Evolutionary conservation across 2,329 filamentous ascomycete genomes (phyloP).

Genomic region (Moelleriella libera): DNA sequence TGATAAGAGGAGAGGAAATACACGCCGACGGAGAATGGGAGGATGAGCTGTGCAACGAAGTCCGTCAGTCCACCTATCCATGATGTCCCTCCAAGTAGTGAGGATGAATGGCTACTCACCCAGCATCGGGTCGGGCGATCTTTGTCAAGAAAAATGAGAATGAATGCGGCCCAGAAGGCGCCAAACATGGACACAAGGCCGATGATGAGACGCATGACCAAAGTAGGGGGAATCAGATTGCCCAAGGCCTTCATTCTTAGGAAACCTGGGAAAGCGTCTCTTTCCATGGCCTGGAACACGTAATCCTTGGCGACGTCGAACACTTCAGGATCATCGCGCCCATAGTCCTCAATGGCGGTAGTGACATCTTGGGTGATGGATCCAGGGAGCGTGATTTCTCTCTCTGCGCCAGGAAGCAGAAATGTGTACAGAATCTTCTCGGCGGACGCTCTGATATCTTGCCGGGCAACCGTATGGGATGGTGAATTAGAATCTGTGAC

Average conservation of each 20-base stretch:
- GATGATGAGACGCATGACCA: slow-evolving; percentile 72
- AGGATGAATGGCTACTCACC: slow-evolving; percentile 40
- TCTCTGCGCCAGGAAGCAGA: slow-evolving; percentile 83
- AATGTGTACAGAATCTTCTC: slow-evolving; percentile 99
- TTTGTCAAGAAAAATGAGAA: slow-evolving; percentile 81
- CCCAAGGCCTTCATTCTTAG: slow-evolving; percentile 88
- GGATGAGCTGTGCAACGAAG: slow-evolving; percentile 39
- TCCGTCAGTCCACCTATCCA: slow-evolving; percentile 6
- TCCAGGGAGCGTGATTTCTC: slow-evolving; percentile 87
- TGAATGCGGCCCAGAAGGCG: slow-evolving; percentile 86
- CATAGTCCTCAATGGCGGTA: slow-evolving; percentile 74
- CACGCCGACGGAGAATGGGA: slow-evolving; percentile 83
- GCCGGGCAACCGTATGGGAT: slow-evolving; percentile 67
- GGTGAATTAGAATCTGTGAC: slow-evolving; percentile 70
- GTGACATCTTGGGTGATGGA: slow-evolving; percentile 79
- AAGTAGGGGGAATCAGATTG: slow-evolving; percentile 83
- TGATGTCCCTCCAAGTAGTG: too few relatives aligned
- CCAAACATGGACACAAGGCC: slow-evolving; percentile 75
- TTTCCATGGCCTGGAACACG: slow-evolving; percentile 98
- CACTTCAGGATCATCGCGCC: slow-evolving; percentile 89
- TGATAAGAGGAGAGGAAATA: slow-evolving; percentile 87
- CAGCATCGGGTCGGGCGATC: slow-evolving; percentile 63
- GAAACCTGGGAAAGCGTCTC: slow-evolving; percentile 97
- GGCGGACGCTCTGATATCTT: slow-evolving; percentile 83
- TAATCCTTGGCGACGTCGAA: slow-evolving; percentile 98